Evolutionary conservation across 2,329 filamentous ascomycete species (phyloP).

Genomic region (Aureobasidium musti): DNA sequence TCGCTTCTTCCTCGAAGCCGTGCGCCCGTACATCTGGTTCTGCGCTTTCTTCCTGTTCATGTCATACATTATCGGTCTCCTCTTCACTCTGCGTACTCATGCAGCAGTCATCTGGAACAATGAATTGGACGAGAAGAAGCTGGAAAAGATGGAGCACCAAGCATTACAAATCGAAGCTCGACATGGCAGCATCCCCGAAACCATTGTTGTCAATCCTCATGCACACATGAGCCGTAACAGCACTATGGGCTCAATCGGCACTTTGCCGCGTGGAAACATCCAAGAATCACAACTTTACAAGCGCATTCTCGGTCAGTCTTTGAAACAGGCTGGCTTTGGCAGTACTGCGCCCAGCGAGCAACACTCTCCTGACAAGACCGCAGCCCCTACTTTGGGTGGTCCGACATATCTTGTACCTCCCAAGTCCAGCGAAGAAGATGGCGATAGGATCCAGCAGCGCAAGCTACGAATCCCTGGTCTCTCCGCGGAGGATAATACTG

Average conservation of each 20-base stretch:
- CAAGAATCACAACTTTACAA: conserved; percentile 89
- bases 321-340: conserved; percentile 76
- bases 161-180: conserved; percentile 34
- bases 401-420: conserved; percentile 70
- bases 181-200: conserved; percentile 30
- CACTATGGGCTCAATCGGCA: conserved; percentile 32
- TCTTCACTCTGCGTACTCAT: conserved; percentile 94
- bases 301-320: conserved; percentile 84
- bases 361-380: conserved; percentile 39
- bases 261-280: conserved; percentile 65
- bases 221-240: conserved; percentile 28
- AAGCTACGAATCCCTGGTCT: conserved; percentile 62
- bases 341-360: conserved; percentile 50
- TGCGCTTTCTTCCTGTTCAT: conserved; percentile 83
- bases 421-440: conserved; percentile 56
- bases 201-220: conserved; percentile 28
- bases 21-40: conserved; percentile 91
- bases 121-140: conserved; percentile 60
- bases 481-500: conserved; percentile 77
- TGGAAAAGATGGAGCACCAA: conserved; percentile 44
- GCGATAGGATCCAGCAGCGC: conserved; percentile 43
- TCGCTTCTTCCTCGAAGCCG: conserved; percentile 84
- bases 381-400: conserved; percentile 27
- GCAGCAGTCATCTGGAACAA: conserved; percentile 96
- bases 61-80: conserved; percentile 88